Evolutionary conservation across 352 stramenopile genomes (phyloP).

Genomic region (Pythium angustatum): DNA sequence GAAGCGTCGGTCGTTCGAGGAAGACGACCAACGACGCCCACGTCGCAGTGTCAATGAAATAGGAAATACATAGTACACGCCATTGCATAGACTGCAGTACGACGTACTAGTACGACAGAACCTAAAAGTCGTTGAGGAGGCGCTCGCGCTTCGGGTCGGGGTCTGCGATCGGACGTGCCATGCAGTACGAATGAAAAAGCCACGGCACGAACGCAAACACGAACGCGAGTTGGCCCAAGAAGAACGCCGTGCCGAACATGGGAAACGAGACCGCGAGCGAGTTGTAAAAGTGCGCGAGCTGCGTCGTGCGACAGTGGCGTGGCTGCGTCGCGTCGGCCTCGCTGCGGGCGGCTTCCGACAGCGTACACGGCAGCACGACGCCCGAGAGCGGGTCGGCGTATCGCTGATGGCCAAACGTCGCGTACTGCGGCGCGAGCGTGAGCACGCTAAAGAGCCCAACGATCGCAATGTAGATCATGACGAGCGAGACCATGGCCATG

Average conservation of each 20-base stretch:
- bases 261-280: slow-evolving; percentile 65
- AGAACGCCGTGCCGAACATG: slow-evolving; percentile 76
- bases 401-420: slow-evolving; percentile 81
- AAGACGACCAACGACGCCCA: too few relatives aligned
- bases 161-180: slow-evolving; percentile 60
- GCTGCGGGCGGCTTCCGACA: slow-evolving; percentile 60
- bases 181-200: slow-evolving; percentile 71
- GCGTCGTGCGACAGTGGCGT: slow-evolving; percentile 68
- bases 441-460: slow-evolving; percentile 80
- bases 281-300: slow-evolving; percentile 84
- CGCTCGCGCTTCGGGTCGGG: slow-evolving; percentile 70
- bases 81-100: too few relatives aligned
- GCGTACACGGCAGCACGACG: slow-evolving; percentile 56
- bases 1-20: too few relatives aligned
- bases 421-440: slow-evolving; percentile 82
- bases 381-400: slow-evolving; percentile 48
- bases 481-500: slow-evolving; percentile 75
- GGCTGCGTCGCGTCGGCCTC: slow-evolving; percentile 30
- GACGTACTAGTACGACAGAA: too few relatives aligned
- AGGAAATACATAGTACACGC: too few relatives aligned
- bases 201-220: slow-evolving; percentile 77
- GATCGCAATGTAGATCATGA: slow-evolving; percentile 82
- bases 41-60: too few relatives aligned
- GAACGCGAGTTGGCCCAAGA: slow-evolving; percentile 73
- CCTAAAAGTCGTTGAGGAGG: slow-evolving; percentile 62